Base-by-base conservation (phyloP, 2,329 filamentous ascomycete genomes). In the Pseudogymnoascus sp. region DNA sequence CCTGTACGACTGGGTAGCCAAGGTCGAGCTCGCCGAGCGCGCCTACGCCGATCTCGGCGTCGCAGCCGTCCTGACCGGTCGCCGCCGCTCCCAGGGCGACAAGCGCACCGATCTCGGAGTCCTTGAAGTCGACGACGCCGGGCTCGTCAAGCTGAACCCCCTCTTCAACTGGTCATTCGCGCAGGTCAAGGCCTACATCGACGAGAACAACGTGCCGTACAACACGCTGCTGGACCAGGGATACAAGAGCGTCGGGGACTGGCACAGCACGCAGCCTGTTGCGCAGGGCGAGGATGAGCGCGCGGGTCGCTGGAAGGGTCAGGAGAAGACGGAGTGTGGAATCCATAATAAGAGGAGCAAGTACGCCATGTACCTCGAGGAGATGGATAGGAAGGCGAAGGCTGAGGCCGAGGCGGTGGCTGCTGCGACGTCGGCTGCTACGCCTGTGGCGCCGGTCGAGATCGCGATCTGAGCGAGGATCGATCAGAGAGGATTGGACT, bases 221-320 rank as follows among this genome's bases (percentile, higher is more conserved):
- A 99, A 99, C 74, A 86, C 83, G 64, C 84, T 99, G 30, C 83
- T 99, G 54, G 90, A 97, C 77, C 82, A 81, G 63, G 94, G 94
- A n/a, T 99, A 99, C 83, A 97, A 97, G 83, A 96, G 91, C 66
- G 83, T 99, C 65, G 94, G 94, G 64, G 94, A 99, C 80, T 97
- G 92, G 90, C 94, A 99, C 81, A 96, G 92, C 58, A 99, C 94
- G 3, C 88, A 86, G 68, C 92, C 94, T 11, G 92, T 97, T 64
- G 86, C 82, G 65, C 91, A 93, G 63, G 90, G 90, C 66, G 94
- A 99, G 77, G 94, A 97, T 70, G 94, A 99, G 84, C 88, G 94
- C 59, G 89, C 94, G 7, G 94, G 94, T 62, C 87, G 94, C 68
- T 99, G 94, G 94, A 97, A 96, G 83, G 94, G 94, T 64, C 89